These are phyloP conservation scores for Colletotrichum higginsianum DNA, from an alignment of 2,329 filamentous ascomycete genomes.

Conservation along the genomic window DNA sequence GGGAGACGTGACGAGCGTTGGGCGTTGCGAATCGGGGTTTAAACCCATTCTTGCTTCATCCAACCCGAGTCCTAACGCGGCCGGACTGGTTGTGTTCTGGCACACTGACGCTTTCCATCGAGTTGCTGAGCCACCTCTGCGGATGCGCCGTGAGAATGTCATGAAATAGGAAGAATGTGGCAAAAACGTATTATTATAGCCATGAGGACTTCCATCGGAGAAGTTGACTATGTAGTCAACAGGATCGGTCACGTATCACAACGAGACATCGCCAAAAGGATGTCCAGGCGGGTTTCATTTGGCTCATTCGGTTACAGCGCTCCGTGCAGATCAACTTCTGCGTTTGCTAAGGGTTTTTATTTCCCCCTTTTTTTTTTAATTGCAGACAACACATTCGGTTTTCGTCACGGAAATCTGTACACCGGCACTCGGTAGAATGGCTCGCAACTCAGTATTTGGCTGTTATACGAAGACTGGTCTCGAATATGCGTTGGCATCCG, in stretches of 20 bases:
- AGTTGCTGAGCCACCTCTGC: too few species aligned
- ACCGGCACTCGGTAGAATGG: too few species aligned
- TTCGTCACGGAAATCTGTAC: too few species aligned
- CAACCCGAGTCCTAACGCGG: neutral
- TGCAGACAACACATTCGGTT: too few species aligned
- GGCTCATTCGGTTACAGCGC: neutral
- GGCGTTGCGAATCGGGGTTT: fast-evolving
- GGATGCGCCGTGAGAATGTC: too few species aligned
- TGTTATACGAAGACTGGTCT: neutral
- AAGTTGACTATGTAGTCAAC: too few species aligned
- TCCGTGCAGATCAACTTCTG: neutral
- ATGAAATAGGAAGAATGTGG: neutral
- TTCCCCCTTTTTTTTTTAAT: too few species aligned
- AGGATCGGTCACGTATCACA: neutral
- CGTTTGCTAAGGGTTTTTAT: too few species aligned
- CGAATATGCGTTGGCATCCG: too few species aligned
- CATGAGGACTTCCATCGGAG: too few species aligned
- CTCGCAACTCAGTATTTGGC: too few species aligned
- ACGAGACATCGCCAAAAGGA: neutral
- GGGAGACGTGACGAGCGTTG: neutral
- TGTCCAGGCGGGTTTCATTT: neutral
- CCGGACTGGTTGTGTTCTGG: too few species aligned
- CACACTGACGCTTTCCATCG: neutral
- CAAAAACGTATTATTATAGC: neutral
- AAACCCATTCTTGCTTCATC: neutral